Conservation (phyloP, 2,329 filamentous ascomycete genomes). For the Pseudogymnoascus sp. region DNA sequence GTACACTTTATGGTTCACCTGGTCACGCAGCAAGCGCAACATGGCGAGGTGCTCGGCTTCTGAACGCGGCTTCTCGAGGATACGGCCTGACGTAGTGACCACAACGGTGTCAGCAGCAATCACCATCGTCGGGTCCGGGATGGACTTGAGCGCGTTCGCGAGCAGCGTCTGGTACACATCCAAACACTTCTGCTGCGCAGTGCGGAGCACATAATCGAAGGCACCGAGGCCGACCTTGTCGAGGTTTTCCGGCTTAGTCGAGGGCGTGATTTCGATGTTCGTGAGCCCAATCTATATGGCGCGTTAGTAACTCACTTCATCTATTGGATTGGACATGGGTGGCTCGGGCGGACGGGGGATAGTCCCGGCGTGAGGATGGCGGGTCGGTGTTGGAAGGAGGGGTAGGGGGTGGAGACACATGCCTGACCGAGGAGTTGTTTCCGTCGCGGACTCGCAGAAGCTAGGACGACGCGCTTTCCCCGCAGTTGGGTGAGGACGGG, state of each 20-base stretch:
- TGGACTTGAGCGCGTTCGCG: conserved; percentile 31
- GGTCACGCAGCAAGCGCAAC: conserved; percentile 74
- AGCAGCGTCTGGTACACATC: conserved; percentile 46
- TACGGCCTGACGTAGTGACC: conserved; percentile 62
- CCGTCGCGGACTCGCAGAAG: conserved; percentile 79
- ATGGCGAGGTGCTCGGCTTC: conserved; percentile 77
- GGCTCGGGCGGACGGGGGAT: background rate
- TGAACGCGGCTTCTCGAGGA: conserved; percentile 83
- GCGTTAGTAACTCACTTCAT: conserved; percentile 6
- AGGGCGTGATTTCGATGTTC: conserved; percentile 77
- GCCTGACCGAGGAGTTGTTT: conserved; percentile 71
- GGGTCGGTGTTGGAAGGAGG: conserved; percentile 6
- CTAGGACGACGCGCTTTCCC: conserved; percentile 75
- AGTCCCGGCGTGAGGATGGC: background rate
- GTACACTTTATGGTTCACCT: conserved; percentile 68
- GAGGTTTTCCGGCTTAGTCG: conserved; percentile 75
- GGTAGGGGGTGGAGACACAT: conserved; percentile 15
- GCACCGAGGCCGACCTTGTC: conserved; percentile 66
- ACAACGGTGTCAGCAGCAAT: conserved; percentile 89
- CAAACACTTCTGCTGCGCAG: conserved; percentile 74
- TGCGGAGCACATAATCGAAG: conserved; percentile 84
- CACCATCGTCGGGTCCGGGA: conserved; percentile 67
- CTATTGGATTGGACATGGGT: background rate
- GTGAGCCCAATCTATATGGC: conserved; percentile 60
- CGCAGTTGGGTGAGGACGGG: conserved; percentile 71